Percentiles rank a stretch among this genome's conserved stretches.
phyloP scores from a whole-genome alignment of 306 rosid genomes.

The Cucurbita argyrosperma region DNA sequence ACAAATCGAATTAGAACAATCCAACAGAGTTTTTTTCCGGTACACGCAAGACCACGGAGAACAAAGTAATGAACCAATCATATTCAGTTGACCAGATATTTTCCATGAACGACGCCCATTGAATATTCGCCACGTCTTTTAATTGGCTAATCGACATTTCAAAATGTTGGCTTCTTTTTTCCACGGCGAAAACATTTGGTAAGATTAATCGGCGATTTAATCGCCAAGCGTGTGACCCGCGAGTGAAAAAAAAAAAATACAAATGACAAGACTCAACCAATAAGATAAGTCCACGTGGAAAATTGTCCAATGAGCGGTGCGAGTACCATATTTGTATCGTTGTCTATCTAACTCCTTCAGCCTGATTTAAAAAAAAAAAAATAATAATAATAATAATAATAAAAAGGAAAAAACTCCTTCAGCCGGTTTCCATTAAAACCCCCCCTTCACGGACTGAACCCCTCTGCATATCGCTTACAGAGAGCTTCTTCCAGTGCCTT shows the following conservation, averaged over 20 bases:
- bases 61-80: neutral
- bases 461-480: neutral
- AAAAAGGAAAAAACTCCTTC: neutral
- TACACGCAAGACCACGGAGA: neutral
- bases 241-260: neutral
- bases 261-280: slow-evolving; percentile 2
- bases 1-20: neutral
- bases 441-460: neutral
- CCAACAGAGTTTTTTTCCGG: neutral
- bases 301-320: neutral
- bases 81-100: neutral
- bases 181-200: neutral
- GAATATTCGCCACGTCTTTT: neutral
- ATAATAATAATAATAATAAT: neutral
- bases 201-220: neutral
- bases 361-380: neutral
- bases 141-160: neutral
- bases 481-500: neutral
- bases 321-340: neutral
- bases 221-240: neutral
- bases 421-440: neutral
- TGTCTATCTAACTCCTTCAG: neutral
- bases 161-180: neutral
- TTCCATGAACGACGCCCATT: neutral
- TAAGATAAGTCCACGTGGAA: neutral